A percentile compares a stretch with the other conserved stretches of the same genome.
These are phyloP conservation scores for Clonostachys rhizophaga DNA, from an alignment of 2,329 filamentous ascomycete genomes.

Conservation along the genomic window DNA sequence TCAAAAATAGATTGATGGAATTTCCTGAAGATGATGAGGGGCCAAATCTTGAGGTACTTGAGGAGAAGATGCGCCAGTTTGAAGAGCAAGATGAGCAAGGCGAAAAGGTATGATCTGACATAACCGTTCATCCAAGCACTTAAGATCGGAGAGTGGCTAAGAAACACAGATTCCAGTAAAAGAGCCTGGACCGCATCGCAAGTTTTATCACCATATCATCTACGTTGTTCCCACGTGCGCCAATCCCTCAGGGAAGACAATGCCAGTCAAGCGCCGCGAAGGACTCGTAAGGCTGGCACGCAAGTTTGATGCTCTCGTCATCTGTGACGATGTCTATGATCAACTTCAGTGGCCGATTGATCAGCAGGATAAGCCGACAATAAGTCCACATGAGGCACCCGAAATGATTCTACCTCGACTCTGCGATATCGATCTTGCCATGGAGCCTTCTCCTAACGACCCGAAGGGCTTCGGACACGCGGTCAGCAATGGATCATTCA, in stretches of 20 bases:
- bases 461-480: conserved; percentile 65
- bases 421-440: conserved; percentile 69
- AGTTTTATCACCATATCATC: conserved; percentile 82
- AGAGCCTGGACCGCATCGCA: conserved; percentile 33
- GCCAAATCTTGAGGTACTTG: conserved; percentile 57
- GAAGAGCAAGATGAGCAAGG: conserved; percentile 13
- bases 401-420: conserved; percentile 65
- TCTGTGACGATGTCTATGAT: conserved; percentile 93
- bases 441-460: conserved; percentile 42
- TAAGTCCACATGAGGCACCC: conserved; percentile 1
- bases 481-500: conserved; percentile 84
- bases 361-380: too few relatives aligned
- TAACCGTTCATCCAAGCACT: too few relatives aligned
- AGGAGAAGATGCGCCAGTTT: conserved; percentile 17
- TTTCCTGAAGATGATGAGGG: conserved; percentile 77
- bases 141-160: too few relatives aligned
- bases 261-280: conserved; percentile 64
- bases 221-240: conserved; percentile 86
- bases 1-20: conserved; percentile 60
- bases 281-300: conserved; percentile 73
- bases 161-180: too few relatives aligned
- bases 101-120: too few relatives aligned
- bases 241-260: conserved; percentile 83
- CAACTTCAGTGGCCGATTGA: conserved; percentile 71
- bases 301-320: conserved; percentile 73